Conservation (phyloP, 1,284 basidiomycete genomes). For the Tilletia indica region DNA sequence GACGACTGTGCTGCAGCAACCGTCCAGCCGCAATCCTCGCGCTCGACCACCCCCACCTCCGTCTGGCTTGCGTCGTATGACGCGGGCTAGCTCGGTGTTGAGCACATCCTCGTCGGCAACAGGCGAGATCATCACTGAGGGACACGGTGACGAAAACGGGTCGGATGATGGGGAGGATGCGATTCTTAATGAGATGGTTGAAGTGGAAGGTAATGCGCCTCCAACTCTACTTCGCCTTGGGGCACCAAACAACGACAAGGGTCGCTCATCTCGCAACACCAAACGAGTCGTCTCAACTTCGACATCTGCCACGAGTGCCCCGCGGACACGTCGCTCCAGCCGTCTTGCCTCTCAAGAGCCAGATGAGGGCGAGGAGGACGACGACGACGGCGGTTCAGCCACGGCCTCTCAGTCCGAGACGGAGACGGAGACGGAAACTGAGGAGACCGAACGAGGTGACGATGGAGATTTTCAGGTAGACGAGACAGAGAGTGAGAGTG, state of each 20-base stretch:
- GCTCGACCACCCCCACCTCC: background rate
- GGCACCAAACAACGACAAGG: too few relatives aligned
- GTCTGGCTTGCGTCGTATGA: conserved; percentile 7
- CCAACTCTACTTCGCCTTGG: background rate
- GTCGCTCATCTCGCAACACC: too few relatives aligned
- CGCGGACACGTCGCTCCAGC: background rate
- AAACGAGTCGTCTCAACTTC: too few relatives aligned
- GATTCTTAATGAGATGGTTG: background rate
- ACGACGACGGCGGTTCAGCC: too few relatives aligned
- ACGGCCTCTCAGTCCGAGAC: background rate
- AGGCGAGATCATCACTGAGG: background rate
- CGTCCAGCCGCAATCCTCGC: background rate
- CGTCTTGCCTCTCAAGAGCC: background rate
- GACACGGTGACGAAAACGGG: conserved; percentile 6
- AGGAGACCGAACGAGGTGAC: background rate
- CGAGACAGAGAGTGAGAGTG: background rate
- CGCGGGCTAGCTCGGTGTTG: conserved; percentile 3
- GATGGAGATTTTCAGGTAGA: background rate
- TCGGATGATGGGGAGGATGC: background rate
- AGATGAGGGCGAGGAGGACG: background rate
- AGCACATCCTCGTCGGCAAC: background rate
- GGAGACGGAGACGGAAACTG: conserved; percentile 12
- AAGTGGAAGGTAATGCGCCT: background rate
- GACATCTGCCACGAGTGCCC: background rate
- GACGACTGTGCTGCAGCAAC: background rate